Base-by-base conservation (phyloP, 768 basidiomycete genomes). In the Lactarius hengduanensis region DNA sequence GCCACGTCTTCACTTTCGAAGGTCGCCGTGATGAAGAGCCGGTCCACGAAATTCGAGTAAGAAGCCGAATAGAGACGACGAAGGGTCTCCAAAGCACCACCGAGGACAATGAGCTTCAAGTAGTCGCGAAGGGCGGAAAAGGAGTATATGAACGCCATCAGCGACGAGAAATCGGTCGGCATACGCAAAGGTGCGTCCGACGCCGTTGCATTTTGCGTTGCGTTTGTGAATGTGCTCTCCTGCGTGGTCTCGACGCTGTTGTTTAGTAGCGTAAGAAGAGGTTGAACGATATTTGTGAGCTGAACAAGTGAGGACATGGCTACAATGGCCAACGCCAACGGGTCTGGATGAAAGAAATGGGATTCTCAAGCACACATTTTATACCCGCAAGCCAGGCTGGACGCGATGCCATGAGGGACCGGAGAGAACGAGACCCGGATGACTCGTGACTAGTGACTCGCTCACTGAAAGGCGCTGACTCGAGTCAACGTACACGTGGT, bases 11-110 rank as follows among this genome's bases (percentile, higher is more conserved):
- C 76, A 5, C 86, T 83, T 1, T 86, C 80, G 61, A 91, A 87
- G 38, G 76, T 78, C 2, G 85, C 87, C 0, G 86, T 89, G 57
- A 91, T 76, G 74, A 85, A 87, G 72, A 90, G 83, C 9, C 83
- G 81, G 45, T 81, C 78, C 68, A 81, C 76, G 38, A 83, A 28
- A 38, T 75, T 77, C 30, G 75, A 64, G 78, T 86, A 89, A 4
- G 77, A 53, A 1, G 76, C 67, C 43, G 79, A 76, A 2, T 79
- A 74, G 13, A 81, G 28, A 7, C 88, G 83, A 9, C 89, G 83
- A 41, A 78, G 78, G 0, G 80, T 82, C 72, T 90, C 90, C 55
- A 92, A 72, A 36, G 82, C 69, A 18, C 86, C 84, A 59, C 90
- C 90, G 41, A 90, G 75, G 26, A 86, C 72, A 61, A 90, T 70